phyloP scores from a whole-genome alignment of 352 stramenopile genomes.

The Peronospora farinosa region DNA sequence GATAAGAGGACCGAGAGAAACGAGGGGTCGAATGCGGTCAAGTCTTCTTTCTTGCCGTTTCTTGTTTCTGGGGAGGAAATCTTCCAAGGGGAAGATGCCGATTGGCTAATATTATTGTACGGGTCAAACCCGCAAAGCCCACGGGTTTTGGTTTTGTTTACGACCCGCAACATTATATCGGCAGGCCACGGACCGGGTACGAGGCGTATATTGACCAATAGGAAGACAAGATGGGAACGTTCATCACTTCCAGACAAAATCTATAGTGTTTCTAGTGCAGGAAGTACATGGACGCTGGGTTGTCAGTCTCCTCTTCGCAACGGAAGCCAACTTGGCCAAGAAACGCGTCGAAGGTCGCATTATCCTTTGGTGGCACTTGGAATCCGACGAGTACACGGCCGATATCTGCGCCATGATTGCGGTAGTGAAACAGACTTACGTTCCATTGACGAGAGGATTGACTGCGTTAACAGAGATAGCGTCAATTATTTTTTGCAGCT shows the following conservation, averaged over 20 bases:
- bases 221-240: no score
- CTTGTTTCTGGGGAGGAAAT: slow-evolving; percentile 20
- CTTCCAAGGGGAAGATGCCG: slow-evolving; percentile 7
- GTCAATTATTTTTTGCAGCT: not conserved
- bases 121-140: not conserved
- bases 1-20: slow-evolving; percentile 7
- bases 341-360: slow-evolving; percentile 55
- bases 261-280: slow-evolving; percentile 35
- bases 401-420: slow-evolving; percentile 98
- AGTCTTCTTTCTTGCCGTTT: slow-evolving; percentile 19
- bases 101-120: slow-evolving; percentile 12
- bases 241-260: slow-evolving; percentile 1
- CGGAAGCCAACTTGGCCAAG: slow-evolving; percentile 66
- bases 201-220: no score
- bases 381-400: slow-evolving; percentile 95
- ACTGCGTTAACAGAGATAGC: slow-evolving; percentile 12
- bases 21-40: slow-evolving; percentile 13
- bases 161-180: no score
- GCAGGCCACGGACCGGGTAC: not conserved
- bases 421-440: slow-evolving; percentile 98
- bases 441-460: slow-evolving; percentile 86
- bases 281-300: slow-evolving; percentile 76
- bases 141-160: no score
- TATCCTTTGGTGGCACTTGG: slow-evolving; percentile 77
- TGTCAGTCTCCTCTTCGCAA: slow-evolving; percentile 81